Base-by-base conservation (phyloP, 2,329 filamentous ascomycete species). In the Lasiodiplodia citricola region DNA sequence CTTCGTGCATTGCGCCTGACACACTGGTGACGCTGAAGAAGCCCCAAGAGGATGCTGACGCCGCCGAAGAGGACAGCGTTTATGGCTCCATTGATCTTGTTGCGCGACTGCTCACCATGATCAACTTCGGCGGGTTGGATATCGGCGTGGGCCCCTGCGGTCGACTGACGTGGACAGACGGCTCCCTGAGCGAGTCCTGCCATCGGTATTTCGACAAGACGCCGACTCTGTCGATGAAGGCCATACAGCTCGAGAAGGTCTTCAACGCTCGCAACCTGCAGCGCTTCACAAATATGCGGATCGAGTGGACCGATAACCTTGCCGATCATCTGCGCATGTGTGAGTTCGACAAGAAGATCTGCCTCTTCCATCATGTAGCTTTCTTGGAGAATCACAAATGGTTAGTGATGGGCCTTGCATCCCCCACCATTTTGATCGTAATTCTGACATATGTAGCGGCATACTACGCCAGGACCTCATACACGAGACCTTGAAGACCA, bases 341-440 rank as follows among this genome's bases (percentile, higher is more conserved):
- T 0, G 78, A 82, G 14, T 77, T 80, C 23, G 81, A 83, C 52
- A 79, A 72, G 0, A 79, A 72, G 5, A 71, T 84, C 0, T 71
- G 74, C 13, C 72, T 85, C 0, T 84, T 84, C 54, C 79, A 83
- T 66, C 77, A 82, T 67, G 79, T 75, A 0, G 78, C 78, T 0
- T 81, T 83, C 52, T 71, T 83, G 13, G 70, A 77, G 52, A 69
- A 71, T 18, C 76, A 79, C 66, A 50, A 71, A 68, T 68, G 55
- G 69, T 52, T 70, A 58, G 65, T 37, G 50, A 10, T 16, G n/a
- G 13, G 16, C 13, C 18, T 8, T 4, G 13, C 4, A 21, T 10
- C 6, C 21, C 10, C 28, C 23, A 14, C n/a, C 14, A 21, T 16
- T 5, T 28, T 50, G n/a, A 41, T 7, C 25, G n/a, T 23, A 16